Base-by-base conservation (phyloP, 78 protist species). In the Diacronema lutheri region DNA sequence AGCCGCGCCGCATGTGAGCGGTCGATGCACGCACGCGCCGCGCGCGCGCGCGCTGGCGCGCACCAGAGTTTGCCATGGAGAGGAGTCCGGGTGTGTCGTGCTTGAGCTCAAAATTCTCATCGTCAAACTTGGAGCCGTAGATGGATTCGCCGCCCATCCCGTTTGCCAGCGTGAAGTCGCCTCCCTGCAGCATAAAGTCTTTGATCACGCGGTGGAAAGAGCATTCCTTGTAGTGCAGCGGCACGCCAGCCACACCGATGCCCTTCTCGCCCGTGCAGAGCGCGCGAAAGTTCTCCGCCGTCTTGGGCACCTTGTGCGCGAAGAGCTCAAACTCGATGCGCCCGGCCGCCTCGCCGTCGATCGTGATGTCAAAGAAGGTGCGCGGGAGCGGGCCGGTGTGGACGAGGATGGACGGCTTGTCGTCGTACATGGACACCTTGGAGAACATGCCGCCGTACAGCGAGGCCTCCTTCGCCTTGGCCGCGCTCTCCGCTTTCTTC, bases 271-370 rank as follows among this genome's bases (percentile, higher is more conserved):
- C 85, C 33, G 91, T 88, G 40, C 79, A 46, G 26, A 91, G 80
- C 29, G 87, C 85, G 56, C 87, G 88, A 78, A 91, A 91, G 89
- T 91, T 91, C 58, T 80, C 85, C 9, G 86, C 94, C 9, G 94
- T 91, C 79, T 85, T 76, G 23, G 82, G 82, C 41, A 7, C 7
- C 31, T 33, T 31, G 33, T 65, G 23, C 3, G 65, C 73, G 29
- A 83, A 87, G 25, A 87, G 86, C 57, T 87, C 90, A 6, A 87
- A 50, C 56, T 10, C 80, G 37, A 87, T 37, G 23, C 90, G 56
- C n/a, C 90, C 90, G 0, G 90, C 90, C 14, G 60, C 33, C 29
- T 57, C 26, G 9, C 66, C 46, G 21, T 66, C 90, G 31, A 86
- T 78, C 20, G 7, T 4, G 38, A 86, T 62, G 38, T 86, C 90